phyloP scores from a whole-genome alignment of 805 yeast species.

The Candida odintsovae region DNA sequence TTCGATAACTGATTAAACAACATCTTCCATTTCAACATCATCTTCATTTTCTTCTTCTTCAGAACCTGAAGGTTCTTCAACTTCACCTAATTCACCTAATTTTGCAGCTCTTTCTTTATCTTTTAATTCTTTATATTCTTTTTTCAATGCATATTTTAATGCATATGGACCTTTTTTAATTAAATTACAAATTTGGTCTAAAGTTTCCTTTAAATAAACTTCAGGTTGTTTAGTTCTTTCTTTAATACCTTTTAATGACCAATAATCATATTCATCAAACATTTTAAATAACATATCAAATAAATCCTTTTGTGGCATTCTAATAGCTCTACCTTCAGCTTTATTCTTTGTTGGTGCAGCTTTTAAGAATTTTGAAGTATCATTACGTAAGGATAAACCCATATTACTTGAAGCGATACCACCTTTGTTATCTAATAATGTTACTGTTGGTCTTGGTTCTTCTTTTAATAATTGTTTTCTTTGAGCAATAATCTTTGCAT shows the following conservation, averaged over 20 bases:
- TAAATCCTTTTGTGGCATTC: conserved; percentile 90
- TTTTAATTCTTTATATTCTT: conserved; percentile 76
- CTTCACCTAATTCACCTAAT: conserved; percentile 43
- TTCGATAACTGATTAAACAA: conserved; percentile 30
- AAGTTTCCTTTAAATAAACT: conserved; percentile 80
- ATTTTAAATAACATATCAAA: conserved; percentile 82
- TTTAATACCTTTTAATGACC: conserved; percentile 91
- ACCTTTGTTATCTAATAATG: conserved; percentile 70
- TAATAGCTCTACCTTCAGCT: conserved; percentile 78
- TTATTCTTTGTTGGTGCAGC: conserved; percentile 37
- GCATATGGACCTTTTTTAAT: conserved; percentile 97
- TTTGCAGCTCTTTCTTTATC: conserved; percentile 72
- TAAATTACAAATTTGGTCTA: conserved; percentile 83
- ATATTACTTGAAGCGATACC: conserved; percentile 86
- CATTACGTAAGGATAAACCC: conserved; percentile 75
- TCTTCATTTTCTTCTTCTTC: conserved; percentile 44
- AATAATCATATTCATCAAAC: conserved; percentile 92
- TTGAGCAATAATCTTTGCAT: conserved; percentile 54
- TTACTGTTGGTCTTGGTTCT: conserved; percentile 54
- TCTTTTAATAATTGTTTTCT: conserved; percentile 43
- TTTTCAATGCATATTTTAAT: conserved; percentile 81
- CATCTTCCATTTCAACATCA: conserved; percentile 73
- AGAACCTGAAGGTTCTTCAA: conserved; percentile 12
- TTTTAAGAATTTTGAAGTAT: conserved; percentile 62
- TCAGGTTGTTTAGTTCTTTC: conserved; percentile 97